phyloP scores from a whole-genome alignment of 2,329 filamentous ascomycete genomes.

The Verticillium nonalfalfae region DNA sequence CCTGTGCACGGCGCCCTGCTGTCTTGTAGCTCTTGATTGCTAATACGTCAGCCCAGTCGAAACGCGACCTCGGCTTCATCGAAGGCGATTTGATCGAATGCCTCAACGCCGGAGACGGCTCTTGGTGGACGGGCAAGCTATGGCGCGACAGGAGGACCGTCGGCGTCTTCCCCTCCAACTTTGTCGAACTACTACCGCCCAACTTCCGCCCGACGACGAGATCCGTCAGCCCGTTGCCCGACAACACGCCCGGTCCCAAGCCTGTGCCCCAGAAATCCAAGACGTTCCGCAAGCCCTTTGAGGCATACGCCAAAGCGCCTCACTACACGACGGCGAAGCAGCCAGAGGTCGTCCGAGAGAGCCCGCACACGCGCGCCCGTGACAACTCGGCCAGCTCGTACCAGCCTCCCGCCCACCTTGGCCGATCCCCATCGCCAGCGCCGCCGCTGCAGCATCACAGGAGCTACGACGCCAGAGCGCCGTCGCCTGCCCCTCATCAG shows the following conservation, averaged over 20 bases:
- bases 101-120: conserved; percentile 92
- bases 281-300: conserved; percentile 60
- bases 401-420: conserved; percentile 6
- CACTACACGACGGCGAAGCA: conserved; percentile 60
- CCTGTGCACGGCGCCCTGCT: background rate
- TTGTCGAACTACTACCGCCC: conserved; percentile 83
- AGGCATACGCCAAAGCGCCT: conserved; percentile 60
- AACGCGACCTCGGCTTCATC: conserved; percentile 91
- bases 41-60: conserved; percentile 50
- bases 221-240: conserved; percentile 54
- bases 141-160: conserved; percentile 85
- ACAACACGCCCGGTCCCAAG: conserved; percentile 45
- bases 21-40: background rate
- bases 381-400: conserved; percentile 36
- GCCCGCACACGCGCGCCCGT: conserved; percentile 25
- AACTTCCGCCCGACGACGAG: conserved; percentile 71
- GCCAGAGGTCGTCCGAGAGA: conserved; percentile 48
- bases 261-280: conserved; percentile 53
- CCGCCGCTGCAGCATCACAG: conserved; percentile 3
- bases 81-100: conserved; percentile 98
- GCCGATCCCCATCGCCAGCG: conserved; percentile 8
- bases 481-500: conserved; percentile 13
- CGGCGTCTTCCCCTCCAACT: conserved; percentile 94
- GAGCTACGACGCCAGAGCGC: conserved; percentile 23
- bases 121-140: conserved; percentile 95